phyloP scores from a whole-genome alignment of 75 land plant species.

The Picea sitchensis region DNA sequence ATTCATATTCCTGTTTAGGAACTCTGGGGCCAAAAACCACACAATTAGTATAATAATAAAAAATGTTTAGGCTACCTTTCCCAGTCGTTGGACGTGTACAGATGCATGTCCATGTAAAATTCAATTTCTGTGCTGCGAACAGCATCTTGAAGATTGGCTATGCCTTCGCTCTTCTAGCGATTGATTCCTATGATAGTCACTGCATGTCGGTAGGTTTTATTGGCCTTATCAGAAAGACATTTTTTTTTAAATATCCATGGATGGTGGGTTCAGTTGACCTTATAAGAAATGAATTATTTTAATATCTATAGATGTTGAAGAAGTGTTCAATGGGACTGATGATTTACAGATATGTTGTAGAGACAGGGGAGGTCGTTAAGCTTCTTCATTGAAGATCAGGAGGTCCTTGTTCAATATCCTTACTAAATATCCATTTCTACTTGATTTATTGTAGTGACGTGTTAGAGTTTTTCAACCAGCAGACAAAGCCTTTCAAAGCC shows the following conservation, averaged over 20 bases:
- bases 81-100: no score
- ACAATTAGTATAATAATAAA: no score
- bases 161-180: neutral
- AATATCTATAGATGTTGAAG: neutral
- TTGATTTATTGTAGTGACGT: no score
- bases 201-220: neutral
- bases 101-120: no score
- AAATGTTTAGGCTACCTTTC: no score
- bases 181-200: neutral
- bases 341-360: neutral
- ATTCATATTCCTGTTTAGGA: no score
- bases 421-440: no score
- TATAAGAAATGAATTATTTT: neutral
- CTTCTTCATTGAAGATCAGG: no score
- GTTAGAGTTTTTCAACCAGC: no score
- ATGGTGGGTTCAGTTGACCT: neutral
- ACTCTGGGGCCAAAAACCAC: no score
- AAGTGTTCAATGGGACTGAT: neutral
- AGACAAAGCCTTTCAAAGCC: no score
- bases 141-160: neutral
- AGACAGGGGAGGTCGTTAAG: neutral
- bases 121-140: neutral
- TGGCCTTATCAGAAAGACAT: neutral
- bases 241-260: neutral
- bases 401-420: neutral